Base-by-base conservation (phyloP, 139 green algal genomes). In the Chlorella sp. region DNA sequence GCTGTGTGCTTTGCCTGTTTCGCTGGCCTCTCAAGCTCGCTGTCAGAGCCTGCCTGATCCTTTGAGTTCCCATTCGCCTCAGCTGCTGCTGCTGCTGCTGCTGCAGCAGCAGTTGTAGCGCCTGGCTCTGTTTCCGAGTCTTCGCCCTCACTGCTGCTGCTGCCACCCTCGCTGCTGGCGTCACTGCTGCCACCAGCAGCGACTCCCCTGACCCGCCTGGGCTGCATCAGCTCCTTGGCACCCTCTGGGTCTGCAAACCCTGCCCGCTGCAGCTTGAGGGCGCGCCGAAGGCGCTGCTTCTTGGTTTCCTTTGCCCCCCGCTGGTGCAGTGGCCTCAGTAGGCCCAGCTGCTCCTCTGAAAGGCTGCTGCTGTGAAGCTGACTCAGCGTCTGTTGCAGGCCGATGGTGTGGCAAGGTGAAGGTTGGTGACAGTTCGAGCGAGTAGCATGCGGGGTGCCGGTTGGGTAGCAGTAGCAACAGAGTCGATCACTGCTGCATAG, bases 261-360 rank as follows among this genome's bases (percentile, higher is more conserved):
- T 26, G 86, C 80, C 0, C 88, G 72, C 79, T 92, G 71, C 66
- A 91, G 73, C 55, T 78, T 70, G 49, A 94, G 78, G 31, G 79
- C 88, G 0, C 83, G 72, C 36, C 70, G 71, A 71, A 94, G 74
- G 26, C 77, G 75, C 86, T 96, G 81, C 75, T 84, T 84, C 77
- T 92, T 93, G 20, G 89, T 94, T 69, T 93, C 86, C 51, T 70
- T 77, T 22, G 87, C 80, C 14, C 89, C 89, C 0, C 77, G 81
- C 51, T 85, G 64, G 51, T 88, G 80, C 36, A 89, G 35, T 2
- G 87, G 82, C 1, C 85, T 81, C 82, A 94, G 64, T 49, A 88
- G 32, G 4, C 70, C 36, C 27, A 88, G 76, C 6, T 67, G 34
- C 67, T 75, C 35, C 35, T 80, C 74, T 31, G 31, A 74, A 35